Base-by-base conservation (phyloP, 2,329 filamentous ascomycete genomes). In the Cladosporium sp. region DNA sequence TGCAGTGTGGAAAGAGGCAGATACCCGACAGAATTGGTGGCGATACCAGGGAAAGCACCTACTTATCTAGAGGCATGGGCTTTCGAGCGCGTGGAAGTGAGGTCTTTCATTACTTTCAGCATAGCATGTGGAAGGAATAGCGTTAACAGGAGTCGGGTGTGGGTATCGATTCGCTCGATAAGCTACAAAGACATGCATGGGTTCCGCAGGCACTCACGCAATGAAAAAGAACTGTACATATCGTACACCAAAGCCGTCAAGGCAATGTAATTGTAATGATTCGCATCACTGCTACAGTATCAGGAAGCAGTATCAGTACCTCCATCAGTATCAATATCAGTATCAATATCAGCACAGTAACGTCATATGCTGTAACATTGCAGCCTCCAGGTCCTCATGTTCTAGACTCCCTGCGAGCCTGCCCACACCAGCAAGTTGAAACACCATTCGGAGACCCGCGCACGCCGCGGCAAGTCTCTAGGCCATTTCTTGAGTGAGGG, bases 21-120 rank as follows among this genome's bases (percentile, higher is more conserved):
- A 71, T 55, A 70, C 68, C 30, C 63, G 67, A 55, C 66, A 71
- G 51, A 60, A 70, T 60, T 72, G 69, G 70, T 70, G 67, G 69
- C 55, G 67, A 14, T 70, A 70, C 59, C 67, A 70, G 64, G 60
- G 61, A 45, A 64, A 64, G 62, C 65, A 67, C 64, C 54, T 67
- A 30, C 51, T 66, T 20, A 61, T 67, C 12, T 66, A 47, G 25
- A 25, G 25, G 43, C 43, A 28, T 47, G 17, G 25, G n/a, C 25
- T 17, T 47, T 45, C 15, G 42, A 11, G 42, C 25, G 25, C 25
- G 25, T 25, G 6, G 25, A 25, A 25, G 6, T 25, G 25, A 25
- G 25, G 25, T 25, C 25, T 25, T 25, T 25, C 25, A 34, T 34
- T 34, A 11, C 30, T 12, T 34, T 5, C 30, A 34, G 2, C 8